Evolutionary conservation across 1,284 basidiomycete species (phyloP).

Genomic region (Wolfiporia cocos): DNA sequence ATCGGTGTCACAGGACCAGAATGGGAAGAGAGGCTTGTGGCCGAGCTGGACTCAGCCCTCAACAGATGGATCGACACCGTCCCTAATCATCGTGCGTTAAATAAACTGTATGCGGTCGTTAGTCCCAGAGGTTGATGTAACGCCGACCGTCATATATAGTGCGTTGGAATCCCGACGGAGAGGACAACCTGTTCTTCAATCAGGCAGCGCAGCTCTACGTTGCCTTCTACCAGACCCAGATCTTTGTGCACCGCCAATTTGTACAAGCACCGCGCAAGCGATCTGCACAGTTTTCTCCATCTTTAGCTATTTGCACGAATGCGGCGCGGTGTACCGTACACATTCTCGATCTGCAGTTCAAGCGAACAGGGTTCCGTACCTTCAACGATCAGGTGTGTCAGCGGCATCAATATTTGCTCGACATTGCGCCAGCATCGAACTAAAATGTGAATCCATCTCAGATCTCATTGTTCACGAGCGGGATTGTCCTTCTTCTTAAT

Average conservation of each 20-base stretch:
- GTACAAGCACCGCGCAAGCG: background rate
- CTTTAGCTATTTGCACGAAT: background rate
- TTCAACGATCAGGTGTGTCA: background rate
- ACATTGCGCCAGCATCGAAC: background rate
- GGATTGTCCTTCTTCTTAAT: background rate
- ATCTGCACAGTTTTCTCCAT: background rate
- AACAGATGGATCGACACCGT: constrained; percentile 19
- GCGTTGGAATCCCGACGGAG: background rate
- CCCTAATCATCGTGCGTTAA: constrained; percentile 17
- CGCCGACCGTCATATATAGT: too few species aligned
- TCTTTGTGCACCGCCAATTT: background rate
- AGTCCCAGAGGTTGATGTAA: too few species aligned
- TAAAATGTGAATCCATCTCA: too few species aligned
- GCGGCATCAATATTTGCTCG: too few species aligned
- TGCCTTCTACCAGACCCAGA: background rate
- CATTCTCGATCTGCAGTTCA: background rate
- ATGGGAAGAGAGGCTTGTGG: constrained; percentile 19
- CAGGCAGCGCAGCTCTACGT: background rate
- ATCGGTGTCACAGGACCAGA: constrained; percentile 15
- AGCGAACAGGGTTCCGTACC: background rate
- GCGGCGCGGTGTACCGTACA: background rate
- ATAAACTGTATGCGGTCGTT: too few species aligned
- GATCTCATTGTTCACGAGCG: background rate
- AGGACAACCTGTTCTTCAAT: background rate
- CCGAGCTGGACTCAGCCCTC: constrained; percentile 19